Evolutionary conservation across 371 early-diverging fungal species (phyloP).

Genomic region (Paraphysoderma sedebokerense): DNA sequence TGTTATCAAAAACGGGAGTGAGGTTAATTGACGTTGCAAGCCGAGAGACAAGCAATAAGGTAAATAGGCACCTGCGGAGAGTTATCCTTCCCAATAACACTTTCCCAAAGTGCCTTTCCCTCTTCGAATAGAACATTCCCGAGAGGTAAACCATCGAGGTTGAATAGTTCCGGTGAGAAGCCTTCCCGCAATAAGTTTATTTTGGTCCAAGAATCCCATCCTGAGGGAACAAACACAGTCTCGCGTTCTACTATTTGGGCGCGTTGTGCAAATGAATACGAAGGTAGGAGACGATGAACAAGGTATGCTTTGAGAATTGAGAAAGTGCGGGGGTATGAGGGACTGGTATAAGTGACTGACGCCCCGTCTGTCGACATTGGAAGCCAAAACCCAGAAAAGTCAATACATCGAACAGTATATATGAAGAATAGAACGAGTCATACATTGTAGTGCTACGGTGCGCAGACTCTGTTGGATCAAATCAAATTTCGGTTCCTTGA

Average conservation of each 20-base stretch:
- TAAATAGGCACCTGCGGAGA: too few species aligned
- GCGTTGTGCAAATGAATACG: constrained; percentile 6
- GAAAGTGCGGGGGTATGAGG: constrained; percentile 56
- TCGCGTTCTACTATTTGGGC: constrained; percentile 79
- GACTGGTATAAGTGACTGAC: constrained; percentile 73
- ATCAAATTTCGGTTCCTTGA: constrained; percentile 83
- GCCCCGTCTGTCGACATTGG: constrained; percentile 55
- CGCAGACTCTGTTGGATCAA: constrained; percentile 86
- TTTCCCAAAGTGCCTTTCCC: too few species aligned
- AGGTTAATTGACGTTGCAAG: too few species aligned
- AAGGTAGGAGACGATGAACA: constrained; percentile 43
- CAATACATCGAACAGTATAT: neutral
- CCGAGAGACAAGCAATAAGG: too few species aligned
- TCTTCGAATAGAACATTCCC: too few species aligned
- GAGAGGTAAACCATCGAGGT: too few species aligned
- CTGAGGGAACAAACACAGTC: constrained; percentile 66
- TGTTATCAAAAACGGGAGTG: too few species aligned
- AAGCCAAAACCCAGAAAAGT: neutral
- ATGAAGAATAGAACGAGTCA: constrained; percentile 7
- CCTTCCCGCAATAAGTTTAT: constrained; percentile 52
- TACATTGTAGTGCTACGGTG: constrained; percentile 79
- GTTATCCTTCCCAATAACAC: too few species aligned
- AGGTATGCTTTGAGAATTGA: constrained; percentile 60
- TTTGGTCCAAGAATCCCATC: constrained; percentile 85
- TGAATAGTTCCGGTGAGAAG: too few species aligned